Evolutionary conservation across 2,329 filamentous ascomycete species (phyloP), one percentile per base, ranked within the genome.

Genomic region (Ophiostoma perfectum): DNA sequence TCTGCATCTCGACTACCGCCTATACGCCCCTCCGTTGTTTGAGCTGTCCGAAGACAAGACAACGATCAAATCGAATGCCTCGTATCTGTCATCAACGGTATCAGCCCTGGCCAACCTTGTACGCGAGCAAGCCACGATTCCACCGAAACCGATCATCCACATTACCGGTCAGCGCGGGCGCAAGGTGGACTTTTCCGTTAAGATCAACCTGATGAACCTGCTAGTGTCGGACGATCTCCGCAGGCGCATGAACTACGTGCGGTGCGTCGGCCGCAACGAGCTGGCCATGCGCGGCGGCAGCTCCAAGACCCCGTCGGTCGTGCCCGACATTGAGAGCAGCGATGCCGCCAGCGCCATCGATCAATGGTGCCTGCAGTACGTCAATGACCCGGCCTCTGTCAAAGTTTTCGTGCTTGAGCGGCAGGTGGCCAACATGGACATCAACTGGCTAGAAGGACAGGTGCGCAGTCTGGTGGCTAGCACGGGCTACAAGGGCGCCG

Each of bases 371-470:
- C 77, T 78, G 11, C 77, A 78, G 7, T 84, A 79, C 71, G 75
- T 83, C n/a, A 77, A 80, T 67, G 82, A 85, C 72, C 71, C 75
- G 44, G 77, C 79, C 8, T 71, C 75, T 6, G 77, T 81, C 73
- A 84, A 83, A 75, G 77, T 77, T 7, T 86, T 87, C 72, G 76
- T 78, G 8, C 77, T 86, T 7, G 81, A 85, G 71, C 79, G 84
- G 1, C 80, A 80, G 42, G 81, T 86, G 12, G 81, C 80, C 27
- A 86, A 87, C 73, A 78, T 86, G 69, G 83, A 86, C 73, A 79
- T 79, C n/a, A 76, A 76, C 67, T 86, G 83, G 80, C 75, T 86
- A 14, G 83, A 86, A 73, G 83, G 84, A 8, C 81, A 84, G 71
- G 77, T 86, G 42, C 80, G 84, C 47, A 81, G 79, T 67, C 77